Percentiles rank a stretch among this genome's conserved stretches.
These are phyloP conservation scores for Lathyrus oleraceus DNA, from an alignment of 306 rosid genomes.

Conservation along the genomic window DNA sequence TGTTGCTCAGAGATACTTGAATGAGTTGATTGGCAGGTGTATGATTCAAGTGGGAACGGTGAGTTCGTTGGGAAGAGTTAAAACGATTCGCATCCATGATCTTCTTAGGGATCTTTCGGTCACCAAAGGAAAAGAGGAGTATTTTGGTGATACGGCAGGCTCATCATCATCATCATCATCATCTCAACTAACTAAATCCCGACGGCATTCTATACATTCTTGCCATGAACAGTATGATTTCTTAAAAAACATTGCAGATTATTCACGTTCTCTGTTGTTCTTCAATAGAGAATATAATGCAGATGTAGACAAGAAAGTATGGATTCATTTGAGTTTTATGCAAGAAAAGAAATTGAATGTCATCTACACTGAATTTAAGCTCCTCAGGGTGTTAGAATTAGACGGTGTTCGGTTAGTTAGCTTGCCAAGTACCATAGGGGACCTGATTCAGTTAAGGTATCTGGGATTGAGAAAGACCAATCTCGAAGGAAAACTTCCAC, in stretches of 20 bases:
- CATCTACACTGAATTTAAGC: slow-evolving; percentile 45
- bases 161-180: slow-evolving; percentile 32
- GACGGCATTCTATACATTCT: slow-evolving; percentile 48
- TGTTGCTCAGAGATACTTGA: slow-evolving; percentile 44
- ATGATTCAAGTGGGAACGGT: slow-evolving; percentile 49
- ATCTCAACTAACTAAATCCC: slow-evolving; percentile 35
- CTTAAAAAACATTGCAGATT: slow-evolving; percentile 38
- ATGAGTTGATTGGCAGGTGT: slow-evolving; percentile 53
- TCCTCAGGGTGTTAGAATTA: slow-evolving; percentile 52
- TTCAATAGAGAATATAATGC: slow-evolving; percentile 52
- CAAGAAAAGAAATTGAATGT: slow-evolving; percentile 46
- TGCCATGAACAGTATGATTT: slow-evolving; percentile 47
- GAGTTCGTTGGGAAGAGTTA: slow-evolving; percentile 48
- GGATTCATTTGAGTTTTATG: slow-evolving; percentile 34
- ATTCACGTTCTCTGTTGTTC: slow-evolving; percentile 48
- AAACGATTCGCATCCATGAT: slow-evolving; percentile 49
- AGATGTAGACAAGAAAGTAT: slow-evolving; percentile 25
- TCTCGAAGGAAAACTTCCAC: slow-evolving; percentile 44
- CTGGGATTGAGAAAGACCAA: slow-evolving; percentile 51
- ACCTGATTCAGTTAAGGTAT: slow-evolving; percentile 49
- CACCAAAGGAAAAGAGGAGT: slow-evolving; percentile 42
- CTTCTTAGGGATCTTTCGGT: slow-evolving; percentile 49
- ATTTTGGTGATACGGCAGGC: slow-evolving; percentile 34
- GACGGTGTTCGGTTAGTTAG: slow-evolving; percentile 51
- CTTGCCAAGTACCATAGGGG: slow-evolving; percentile 42